A percentile compares a stretch with the other conserved stretches of the same genome.
These are phyloP conservation scores for Schizothecium vesticola DNA, from an alignment of 495 filamentous ascomycete species.

Conservation along the genomic window DNA sequence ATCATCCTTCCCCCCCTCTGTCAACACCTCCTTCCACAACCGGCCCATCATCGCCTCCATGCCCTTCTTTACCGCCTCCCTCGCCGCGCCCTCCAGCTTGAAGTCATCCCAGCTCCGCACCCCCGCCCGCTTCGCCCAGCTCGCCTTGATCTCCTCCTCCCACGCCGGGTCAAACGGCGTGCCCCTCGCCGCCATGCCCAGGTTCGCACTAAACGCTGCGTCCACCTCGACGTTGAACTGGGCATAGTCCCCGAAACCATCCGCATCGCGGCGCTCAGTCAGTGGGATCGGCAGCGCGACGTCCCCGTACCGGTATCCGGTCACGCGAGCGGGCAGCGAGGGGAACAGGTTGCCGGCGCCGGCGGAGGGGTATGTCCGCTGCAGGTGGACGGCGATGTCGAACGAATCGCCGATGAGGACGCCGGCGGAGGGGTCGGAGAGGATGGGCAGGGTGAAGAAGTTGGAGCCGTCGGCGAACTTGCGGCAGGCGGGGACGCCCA, in stretches of 20 bases:
- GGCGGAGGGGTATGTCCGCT: conserved; percentile 42
- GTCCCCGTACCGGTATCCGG: conserved; percentile 1
- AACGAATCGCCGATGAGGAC: conserved; percentile 54
- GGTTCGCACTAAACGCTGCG: conserved; percentile 41
- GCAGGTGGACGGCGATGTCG: conserved; percentile 55
- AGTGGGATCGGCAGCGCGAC: conserved; percentile 33
- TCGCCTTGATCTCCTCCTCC: conserved; percentile 37
- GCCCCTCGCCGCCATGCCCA: conserved; percentile 25
- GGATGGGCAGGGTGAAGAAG: conserved; percentile 55
- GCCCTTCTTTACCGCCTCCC: conserved; percentile 31
- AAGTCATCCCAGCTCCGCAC: conserved; percentile 45
- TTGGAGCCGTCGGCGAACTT: conserved; percentile 52
- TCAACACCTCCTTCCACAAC: conserved; percentile 24
- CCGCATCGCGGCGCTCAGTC: conserved; percentile 18
- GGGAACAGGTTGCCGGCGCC: conserved; percentile 38
- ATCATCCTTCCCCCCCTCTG: conserved; percentile 23
- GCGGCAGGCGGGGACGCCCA: conserved; percentile 43
- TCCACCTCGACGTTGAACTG: conserved; percentile 49
- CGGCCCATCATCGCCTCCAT: conserved; percentile 20
- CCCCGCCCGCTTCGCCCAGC: conserved; percentile 43
- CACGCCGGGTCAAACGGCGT: conserved; percentile 44
- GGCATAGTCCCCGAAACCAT: conserved; percentile 25
- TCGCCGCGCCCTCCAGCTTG: conserved; percentile 34
- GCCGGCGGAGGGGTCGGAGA: conserved; percentile 44
- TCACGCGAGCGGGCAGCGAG: conserved; percentile 11